Percentiles rank a stretch among this genome's conserved stretches.
These are phyloP conservation scores for Xylariales sp. DNA, from an alignment of 2,329 filamentous ascomycete species.

Conservation along the genomic window DNA sequence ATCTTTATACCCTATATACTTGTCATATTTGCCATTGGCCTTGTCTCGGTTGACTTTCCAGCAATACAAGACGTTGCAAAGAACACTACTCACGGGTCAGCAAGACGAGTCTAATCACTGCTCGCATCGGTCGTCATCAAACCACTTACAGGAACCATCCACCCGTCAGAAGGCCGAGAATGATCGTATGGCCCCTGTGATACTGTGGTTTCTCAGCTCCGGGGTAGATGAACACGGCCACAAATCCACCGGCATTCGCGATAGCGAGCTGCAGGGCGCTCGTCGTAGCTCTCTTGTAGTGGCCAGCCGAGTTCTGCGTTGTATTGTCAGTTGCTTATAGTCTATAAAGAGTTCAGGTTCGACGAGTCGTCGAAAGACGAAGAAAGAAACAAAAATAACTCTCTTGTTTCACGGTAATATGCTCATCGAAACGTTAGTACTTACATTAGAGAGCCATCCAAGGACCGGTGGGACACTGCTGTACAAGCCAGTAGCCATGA, in stretches of 20 bases:
- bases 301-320: slow-evolving; percentile 68
- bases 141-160: slow-evolving; percentile 72
- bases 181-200: slow-evolving; percentile 69
- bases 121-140: background rate
- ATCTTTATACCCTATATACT: slow-evolving; percentile 68
- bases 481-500: slow-evolving; percentile 75
- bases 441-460: slow-evolving; percentile 71
- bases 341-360: background rate
- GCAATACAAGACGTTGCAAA: slow-evolving; percentile 71
- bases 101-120: background rate
- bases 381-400: no score
- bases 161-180: slow-evolving; percentile 69
- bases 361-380: no score
- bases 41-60: slow-evolving; percentile 74
- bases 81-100: slow-evolving; percentile 57
- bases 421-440: slow-evolving; percentile 7
- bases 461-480: slow-evolving; percentile 71
- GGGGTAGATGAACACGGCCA: slow-evolving; percentile 73
- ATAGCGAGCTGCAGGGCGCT: slow-evolving; percentile 73
- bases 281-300: slow-evolving; percentile 77
- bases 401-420: no score
- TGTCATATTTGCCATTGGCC: slow-evolving; percentile 66
- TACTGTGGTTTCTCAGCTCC: slow-evolving; percentile 66
- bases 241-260: slow-evolving; percentile 75
- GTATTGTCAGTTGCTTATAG: slow-evolving; percentile 28